Conservation (phyloP, 441 rosid species). For the Pelargonium australe region DNA sequence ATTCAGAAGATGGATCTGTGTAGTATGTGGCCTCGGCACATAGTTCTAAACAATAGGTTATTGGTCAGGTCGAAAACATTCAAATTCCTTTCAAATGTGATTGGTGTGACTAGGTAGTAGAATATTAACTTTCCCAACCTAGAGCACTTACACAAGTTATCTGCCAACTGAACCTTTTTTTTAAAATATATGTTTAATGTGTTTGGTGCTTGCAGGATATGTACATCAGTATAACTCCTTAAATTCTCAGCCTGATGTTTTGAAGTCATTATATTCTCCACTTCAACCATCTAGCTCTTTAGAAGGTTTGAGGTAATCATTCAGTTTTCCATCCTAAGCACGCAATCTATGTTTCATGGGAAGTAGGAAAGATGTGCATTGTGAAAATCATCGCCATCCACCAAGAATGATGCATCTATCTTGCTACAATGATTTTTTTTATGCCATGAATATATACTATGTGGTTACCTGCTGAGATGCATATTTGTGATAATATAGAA, state of each 20-base stretch:
- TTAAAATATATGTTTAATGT: background rate
- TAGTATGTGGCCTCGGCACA: background rate
- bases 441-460: background rate
- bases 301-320: constrained; percentile 77
- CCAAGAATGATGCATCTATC: constrained; percentile 7
- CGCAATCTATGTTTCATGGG: background rate
- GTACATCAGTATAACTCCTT: constrained; percentile 76
- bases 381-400: background rate
- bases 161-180: background rate
- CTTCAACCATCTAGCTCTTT: constrained; percentile 91
- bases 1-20: background rate
- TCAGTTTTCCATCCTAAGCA: background rate
- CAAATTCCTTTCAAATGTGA: background rate
- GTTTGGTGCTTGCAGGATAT: constrained; percentile 53
- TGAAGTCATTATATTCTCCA: constrained; percentile 90
- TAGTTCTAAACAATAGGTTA: background rate
- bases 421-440: constrained; percentile 5
- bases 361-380: background rate
- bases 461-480: background rate
- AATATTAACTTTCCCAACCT: constrained; percentile 6
- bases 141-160: background rate
- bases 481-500: background rate
- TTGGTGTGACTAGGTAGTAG: background rate
- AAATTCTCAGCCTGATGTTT: constrained; percentile 88
- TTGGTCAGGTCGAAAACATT: background rate